Percentiles rank a stretch among this genome's conserved stretches.
phyloP scores from a whole-genome alignment of 176 grass and related monocot genomes.

The Carex parvula region DNA sequence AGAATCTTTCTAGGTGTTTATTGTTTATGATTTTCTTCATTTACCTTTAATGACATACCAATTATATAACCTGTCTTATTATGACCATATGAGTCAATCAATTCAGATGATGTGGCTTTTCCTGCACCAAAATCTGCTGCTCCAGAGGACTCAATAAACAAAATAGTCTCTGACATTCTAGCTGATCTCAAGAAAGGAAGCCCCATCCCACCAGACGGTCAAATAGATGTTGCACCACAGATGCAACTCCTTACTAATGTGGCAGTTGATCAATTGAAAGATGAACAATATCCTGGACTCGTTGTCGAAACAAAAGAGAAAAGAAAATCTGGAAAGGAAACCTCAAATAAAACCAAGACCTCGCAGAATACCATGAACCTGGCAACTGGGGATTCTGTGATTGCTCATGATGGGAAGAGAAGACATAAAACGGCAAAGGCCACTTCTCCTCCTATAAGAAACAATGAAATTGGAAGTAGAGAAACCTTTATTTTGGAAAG shows the following conservation, averaged over 20 bases:
- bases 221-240: background rate
- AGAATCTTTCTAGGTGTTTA: background rate
- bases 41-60: background rate
- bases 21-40: background rate
- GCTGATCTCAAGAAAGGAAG: conserved; percentile 8
- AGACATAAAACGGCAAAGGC: conserved; percentile 16
- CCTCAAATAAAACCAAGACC: background rate
- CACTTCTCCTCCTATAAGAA: conserved; percentile 26
- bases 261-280: background rate
- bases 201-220: background rate
- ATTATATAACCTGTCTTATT: background rate
- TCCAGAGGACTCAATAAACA: background rate
- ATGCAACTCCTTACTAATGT: background rate
- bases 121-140: background rate
- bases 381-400: background rate
- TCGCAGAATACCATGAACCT: background rate
- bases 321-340: background rate
- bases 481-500: conserved; percentile 9
- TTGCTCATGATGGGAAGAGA: background rate
- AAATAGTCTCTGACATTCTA: background rate
- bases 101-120: conserved; percentile 9
- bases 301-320: background rate
- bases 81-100: background rate
- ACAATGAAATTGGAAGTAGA: conserved; percentile 24
- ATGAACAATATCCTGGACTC: background rate